These are phyloP conservation scores for Penicillium sp. DNA, from an alignment of 2,329 filamentous ascomycete species.

Conservation along the genomic window DNA sequence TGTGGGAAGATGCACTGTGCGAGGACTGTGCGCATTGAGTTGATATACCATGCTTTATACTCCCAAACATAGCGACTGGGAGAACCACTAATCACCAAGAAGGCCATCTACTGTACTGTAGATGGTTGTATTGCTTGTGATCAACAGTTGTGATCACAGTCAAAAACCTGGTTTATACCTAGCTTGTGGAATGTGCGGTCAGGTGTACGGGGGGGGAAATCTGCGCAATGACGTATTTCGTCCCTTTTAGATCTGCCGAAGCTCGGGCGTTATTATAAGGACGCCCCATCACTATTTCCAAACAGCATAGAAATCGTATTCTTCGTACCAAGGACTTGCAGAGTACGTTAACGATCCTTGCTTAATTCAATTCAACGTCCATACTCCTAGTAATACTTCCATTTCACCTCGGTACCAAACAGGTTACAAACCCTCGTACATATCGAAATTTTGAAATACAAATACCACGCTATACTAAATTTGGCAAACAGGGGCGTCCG, in stretches of 20 bases:
- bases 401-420: too few species aligned
- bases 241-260: not conserved
- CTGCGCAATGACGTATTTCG: not conserved
- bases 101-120: not conserved
- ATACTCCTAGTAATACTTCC: too few species aligned
- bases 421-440: too few species aligned
- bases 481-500: not conserved
- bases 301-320: not conserved
- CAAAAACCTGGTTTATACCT: not conserved
- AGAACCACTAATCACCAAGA: not conserved
- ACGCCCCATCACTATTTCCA: not conserved
- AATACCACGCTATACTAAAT: not conserved
- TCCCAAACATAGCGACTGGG: not conserved
- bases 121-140: not conserved
- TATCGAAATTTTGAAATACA: not conserved
- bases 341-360: not conserved
- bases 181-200: not conserved
- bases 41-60: not conserved
- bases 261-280: not conserved
- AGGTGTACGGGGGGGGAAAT: not conserved
- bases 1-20: not conserved
- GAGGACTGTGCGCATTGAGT: not conserved
- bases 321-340: not conserved
- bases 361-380: not conserved
- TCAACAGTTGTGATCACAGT: not conserved